Base-by-base conservation (phyloP, 805 yeast genomes). In the Cyberlindnera meyerae region DNA sequence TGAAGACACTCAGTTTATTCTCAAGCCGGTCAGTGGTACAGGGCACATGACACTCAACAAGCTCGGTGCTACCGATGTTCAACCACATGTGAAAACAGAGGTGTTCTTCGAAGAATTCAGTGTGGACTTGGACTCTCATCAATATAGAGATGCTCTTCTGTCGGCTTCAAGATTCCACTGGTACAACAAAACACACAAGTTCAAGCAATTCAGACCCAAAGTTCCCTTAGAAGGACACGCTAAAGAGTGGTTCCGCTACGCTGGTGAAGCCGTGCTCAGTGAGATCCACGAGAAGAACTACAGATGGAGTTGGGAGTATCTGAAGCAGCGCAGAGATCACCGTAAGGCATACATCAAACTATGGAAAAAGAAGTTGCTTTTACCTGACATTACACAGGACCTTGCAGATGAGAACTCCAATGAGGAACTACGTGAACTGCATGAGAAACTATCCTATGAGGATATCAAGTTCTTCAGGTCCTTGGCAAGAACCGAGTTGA, bases 231-330 rank as follows among this genome's bases (percentile, higher is more conserved):
- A 61, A 12, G 86, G 86, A 27, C 73, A 79, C 45, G 95, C 97
- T 0, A 64, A 58, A 32, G 79, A 72, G 26, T 93, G 98, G 98
- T 75, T 93, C 51, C 58, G 65, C 42, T 93, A 85, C 57, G 82
- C 93, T 6, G 90, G 85, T 1, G 61, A 71, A n/a, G 79, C 85
- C 15, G 84, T 93, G 3, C 60, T 76, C 29, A 68, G 77, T 39
- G 96, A 88, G 54, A 79, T 93, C 27, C 95, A 84, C 50, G 93
- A 86, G 41, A 76, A 72, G 50, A 77, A 84, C 54, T 73, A 78
- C 48, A 76, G 74, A 50, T 85, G 96, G 94, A 78, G 87, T 24
- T 94, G 98, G 98, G 93, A 73, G 4, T 74, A 74, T 52, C 76
- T 90, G 48, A 73, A 74, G 32, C 70, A 68, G 33, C 71, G 95